These are phyloP conservation scores for Vanrija sp. DNA, from an alignment of 1,284 basidiomycete species.

Conservation along the genomic window DNA sequence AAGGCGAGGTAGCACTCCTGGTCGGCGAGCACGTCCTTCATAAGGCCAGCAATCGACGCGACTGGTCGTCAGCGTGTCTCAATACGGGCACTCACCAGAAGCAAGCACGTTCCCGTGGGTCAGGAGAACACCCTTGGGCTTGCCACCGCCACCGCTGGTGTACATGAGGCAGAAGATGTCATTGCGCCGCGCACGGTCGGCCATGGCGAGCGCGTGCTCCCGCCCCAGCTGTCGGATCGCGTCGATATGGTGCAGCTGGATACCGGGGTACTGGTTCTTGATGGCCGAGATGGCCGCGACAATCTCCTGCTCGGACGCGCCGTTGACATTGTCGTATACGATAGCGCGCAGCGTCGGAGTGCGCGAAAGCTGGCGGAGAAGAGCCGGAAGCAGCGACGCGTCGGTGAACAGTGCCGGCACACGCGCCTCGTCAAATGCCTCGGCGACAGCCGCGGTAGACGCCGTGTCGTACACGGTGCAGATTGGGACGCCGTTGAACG, in stretches of 20 bases:
- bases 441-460: conserved; percentile 76
- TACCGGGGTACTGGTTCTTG: conserved; percentile 34
- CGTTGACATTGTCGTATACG: conserved; percentile 77
- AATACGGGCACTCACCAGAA: conserved; percentile 48
- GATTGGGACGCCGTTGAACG: conserved; percentile 69
- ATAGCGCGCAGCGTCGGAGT: conserved; percentile 70
- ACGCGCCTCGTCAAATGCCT: conserved; percentile 85
- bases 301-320: conserved; percentile 28
- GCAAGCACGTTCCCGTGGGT: conserved; percentile 82
- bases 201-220: conserved; percentile 52
- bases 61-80: neutral
- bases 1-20: conserved; percentile 71
- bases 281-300: conserved; percentile 58
- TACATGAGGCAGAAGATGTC: conserved; percentile 91
- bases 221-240: conserved; percentile 67
- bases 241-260: conserved; percentile 63
- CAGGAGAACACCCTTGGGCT: conserved; percentile 87
- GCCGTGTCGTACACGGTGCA: conserved; percentile 97
- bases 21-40: conserved; percentile 1
- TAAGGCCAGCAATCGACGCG: neutral
- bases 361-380: conserved; percentile 64
- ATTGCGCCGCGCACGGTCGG: conserved; percentile 58
- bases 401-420: conserved; percentile 73
- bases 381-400: conserved; percentile 71
- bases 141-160: conserved; percentile 73